These are phyloP conservation scores for Apiotrichum porosum DNA, from an alignment of 1,284 basidiomycete genomes.

Conservation along the genomic window DNA sequence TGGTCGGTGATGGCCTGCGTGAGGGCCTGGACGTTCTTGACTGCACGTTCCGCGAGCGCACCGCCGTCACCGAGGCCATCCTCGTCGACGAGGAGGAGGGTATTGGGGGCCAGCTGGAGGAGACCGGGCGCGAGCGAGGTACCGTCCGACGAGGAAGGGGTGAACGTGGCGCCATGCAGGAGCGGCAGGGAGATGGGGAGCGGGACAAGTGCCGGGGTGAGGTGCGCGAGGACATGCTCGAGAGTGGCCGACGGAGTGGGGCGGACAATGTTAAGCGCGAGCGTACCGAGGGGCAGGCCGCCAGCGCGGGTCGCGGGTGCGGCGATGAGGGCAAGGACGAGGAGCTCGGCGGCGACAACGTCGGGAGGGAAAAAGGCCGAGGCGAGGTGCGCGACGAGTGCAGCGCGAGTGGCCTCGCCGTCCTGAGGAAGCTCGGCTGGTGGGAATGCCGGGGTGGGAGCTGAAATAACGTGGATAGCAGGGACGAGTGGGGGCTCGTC, in stretches of 20 bases:
- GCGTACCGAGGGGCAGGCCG: slow-evolving; percentile 37
- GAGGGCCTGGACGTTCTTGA: slow-evolving; percentile 42
- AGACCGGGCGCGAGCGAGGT: slow-evolving; percentile 37
- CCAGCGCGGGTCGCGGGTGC: slow-evolving; percentile 28
- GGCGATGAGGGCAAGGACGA: slow-evolving; percentile 39
- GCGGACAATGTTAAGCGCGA: slow-evolving; percentile 37
- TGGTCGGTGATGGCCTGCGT: slow-evolving; percentile 35
- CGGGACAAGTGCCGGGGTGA: slow-evolving; percentile 29
- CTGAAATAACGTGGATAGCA: slow-evolving; percentile 37
- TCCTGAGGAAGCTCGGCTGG: not conserved
- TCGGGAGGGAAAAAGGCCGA: slow-evolving; percentile 32
- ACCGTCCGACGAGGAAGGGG: slow-evolving; percentile 29
- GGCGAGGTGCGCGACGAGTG: slow-evolving; percentile 35
- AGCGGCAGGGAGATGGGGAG: slow-evolving; percentile 34
- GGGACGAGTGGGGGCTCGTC: slow-evolving; percentile 27
- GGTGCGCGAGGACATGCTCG: slow-evolving; percentile 7
- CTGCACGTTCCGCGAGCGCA: slow-evolving; percentile 34
- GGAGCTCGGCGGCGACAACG: slow-evolving; percentile 33
- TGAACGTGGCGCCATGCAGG: slow-evolving; percentile 36
- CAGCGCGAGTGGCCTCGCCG: slow-evolving; percentile 10
- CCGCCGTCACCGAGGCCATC: slow-evolving; percentile 42
- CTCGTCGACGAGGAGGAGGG: slow-evolving; percentile 19
- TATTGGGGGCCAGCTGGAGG: slow-evolving; percentile 37
- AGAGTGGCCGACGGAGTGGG: slow-evolving; percentile 12
- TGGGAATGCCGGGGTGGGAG: slow-evolving; percentile 7